Evolutionary conservation across 2,329 filamentous ascomycete genomes (phyloP), one percentile per base, ranked within the genome.

Genomic region (Fusarium sp.): DNA sequence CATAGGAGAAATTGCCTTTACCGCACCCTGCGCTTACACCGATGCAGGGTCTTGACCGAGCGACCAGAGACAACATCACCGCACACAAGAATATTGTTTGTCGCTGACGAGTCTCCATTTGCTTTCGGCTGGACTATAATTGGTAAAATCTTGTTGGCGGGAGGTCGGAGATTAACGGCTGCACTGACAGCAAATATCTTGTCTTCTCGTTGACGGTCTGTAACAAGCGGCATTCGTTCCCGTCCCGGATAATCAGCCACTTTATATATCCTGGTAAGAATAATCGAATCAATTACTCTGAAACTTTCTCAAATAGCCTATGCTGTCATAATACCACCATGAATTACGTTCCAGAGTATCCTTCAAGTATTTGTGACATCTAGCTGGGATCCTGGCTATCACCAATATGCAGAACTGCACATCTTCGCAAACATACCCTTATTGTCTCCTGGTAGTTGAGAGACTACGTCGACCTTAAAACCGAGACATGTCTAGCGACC

Each of bases 391-490:
- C 3, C 23, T 23, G 28, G 41, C 16, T 28, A 11, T n/a, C 26
- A n/a, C 28, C 26, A 44, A 18, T 4, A 28, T 28, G 41, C 11
- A 30, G 28, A 7, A 6, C 26, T 30, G 41, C 7, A 9, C n/a
- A 10, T 6, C 16, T 15, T 18, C n/a, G 41, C 7, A 30, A 8
- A 11, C 16, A 28, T 16, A 30, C 16, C 23, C 41, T 7, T 30
- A 8, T 30, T 44, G 10, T 28, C 23, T n/a, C n/a, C 2, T 8
- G 4, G 8, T 3, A 44, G 23, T 9, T 2, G 8, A 1, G 16
- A 4, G 15, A 28, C 2, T 3, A 44, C 4, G 2, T 6, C 8
- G 5, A 12, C 9, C 9, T n/a, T 12, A 3, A 12, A 1, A 12
- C 5, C 28, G 16, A 30, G 12, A 8, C 16, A 18, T 13, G 2